These are phyloP conservation scores for Cladosporium halotolerans DNA, from an alignment of 2,329 filamentous ascomycete genomes.

Conservation along the genomic window DNA sequence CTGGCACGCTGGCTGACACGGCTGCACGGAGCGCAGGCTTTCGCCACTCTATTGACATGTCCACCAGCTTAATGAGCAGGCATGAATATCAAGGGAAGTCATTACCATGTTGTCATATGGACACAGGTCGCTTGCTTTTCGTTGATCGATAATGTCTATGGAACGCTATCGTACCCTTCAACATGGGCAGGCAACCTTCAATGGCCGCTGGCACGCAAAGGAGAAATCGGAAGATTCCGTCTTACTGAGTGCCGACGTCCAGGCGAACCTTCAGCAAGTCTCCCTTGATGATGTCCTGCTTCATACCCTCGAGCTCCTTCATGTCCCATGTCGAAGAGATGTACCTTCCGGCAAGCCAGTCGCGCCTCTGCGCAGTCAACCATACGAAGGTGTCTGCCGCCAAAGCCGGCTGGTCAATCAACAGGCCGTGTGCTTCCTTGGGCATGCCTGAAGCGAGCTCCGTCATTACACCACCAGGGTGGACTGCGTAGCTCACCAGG, in stretches of 20 bases:
- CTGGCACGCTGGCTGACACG: too few relatives aligned
- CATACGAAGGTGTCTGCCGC: constrained; percentile 30
- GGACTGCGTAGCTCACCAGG: constrained; percentile 37
- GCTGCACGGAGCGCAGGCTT: too few relatives aligned
- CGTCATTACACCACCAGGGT: constrained; percentile 44
- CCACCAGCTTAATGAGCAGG: too few relatives aligned
- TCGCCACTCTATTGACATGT: too few relatives aligned
- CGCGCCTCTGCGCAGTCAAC: constrained; percentile 29
- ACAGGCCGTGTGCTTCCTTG: constrained; percentile 15
- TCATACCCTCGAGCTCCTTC: constrained; percentile 30
- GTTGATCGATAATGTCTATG: too few relatives aligned
- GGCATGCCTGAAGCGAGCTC: constrained; percentile 38
- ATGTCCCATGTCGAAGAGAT: constrained; percentile 36
- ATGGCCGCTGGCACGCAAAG: too few relatives aligned
- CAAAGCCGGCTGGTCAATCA: constrained; percentile 28
- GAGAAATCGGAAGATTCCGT: background rate
- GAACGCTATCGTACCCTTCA: too few relatives aligned
- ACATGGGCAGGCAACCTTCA: too few relatives aligned
- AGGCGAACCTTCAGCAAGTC: constrained; percentile 32
- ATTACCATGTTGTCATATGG: too few relatives aligned
- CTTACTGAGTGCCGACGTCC: constrained; percentile 16
- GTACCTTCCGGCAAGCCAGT: constrained; percentile 36
- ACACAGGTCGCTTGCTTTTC: too few relatives aligned
- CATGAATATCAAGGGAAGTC: too few relatives aligned
- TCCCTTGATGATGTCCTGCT: constrained; percentile 29